Evolutionary conservation across 768 basidiomycete genomes (phyloP).

Genomic region (Fomitopsis pulvina): DNA sequence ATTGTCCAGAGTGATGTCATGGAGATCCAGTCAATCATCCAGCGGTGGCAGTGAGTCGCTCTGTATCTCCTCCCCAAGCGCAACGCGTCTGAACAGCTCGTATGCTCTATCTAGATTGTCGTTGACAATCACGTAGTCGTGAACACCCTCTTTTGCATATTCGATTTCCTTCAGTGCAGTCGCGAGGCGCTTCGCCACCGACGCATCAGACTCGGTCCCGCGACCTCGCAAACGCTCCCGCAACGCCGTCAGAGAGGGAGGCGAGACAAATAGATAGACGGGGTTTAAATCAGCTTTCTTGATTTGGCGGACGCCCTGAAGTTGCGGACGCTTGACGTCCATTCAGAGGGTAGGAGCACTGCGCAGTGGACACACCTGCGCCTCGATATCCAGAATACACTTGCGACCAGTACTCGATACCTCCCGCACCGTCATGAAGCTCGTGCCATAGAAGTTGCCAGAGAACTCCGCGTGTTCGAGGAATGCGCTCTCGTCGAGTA

Average conservation of each 20-base stretch:
- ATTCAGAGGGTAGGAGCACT: slow-evolving; percentile 1
- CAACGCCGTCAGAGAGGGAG: slow-evolving; percentile 71
- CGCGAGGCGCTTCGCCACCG: slow-evolving; percentile 66
- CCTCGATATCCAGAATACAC: slow-evolving; percentile 94
- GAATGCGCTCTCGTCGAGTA: slow-evolving; percentile 70
- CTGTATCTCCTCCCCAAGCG: slow-evolving; percentile 55
- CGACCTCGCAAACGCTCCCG: slow-evolving; percentile 65
- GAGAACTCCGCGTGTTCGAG: slow-evolving; percentile 95
- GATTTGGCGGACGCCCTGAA: slow-evolving; percentile 86
- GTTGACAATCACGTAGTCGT: slow-evolving; percentile 86
- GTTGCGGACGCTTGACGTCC: slow-evolving; percentile 11
- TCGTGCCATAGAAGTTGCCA: slow-evolving; percentile 91
- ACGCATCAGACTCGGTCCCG: slow-evolving; percentile 76
- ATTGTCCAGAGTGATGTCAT: too few relatives aligned
- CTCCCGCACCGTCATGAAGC: slow-evolving; percentile 63
- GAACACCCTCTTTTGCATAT: slow-evolving; percentile 72
- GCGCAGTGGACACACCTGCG: slow-evolving; percentile 56
- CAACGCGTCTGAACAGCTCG: slow-evolving; percentile 64
- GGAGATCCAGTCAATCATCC: slow-evolving; percentile 44
- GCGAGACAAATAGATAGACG: slow-evolving; percentile 88
- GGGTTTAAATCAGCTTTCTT: slow-evolving; percentile 78
- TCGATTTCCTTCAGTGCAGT: slow-evolving; percentile 77
- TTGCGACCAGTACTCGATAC: slow-evolving; percentile 66
- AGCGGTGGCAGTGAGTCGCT: slow-evolving; percentile 65
- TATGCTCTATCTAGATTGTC: slow-evolving; percentile 86